Evolutionary conservation across 345 rosid species (phyloP).

Genomic region (Erucastrum elatum): DNA sequence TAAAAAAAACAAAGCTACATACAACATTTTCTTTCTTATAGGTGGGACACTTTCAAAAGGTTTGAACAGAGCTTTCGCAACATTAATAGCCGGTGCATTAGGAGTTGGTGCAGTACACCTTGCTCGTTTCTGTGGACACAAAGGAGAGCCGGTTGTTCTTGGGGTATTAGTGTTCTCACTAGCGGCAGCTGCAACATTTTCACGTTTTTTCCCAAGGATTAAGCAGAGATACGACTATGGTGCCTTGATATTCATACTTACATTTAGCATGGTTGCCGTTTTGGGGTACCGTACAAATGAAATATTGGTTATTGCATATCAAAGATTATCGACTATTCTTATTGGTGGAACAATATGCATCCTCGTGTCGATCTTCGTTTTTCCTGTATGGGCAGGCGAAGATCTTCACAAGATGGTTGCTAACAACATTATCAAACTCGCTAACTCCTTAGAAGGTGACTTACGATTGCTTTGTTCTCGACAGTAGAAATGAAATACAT

Average conservation of each 20-base stretch:
- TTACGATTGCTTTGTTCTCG: not conserved
- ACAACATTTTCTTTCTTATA: slow-evolving; percentile 11
- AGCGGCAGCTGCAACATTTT: slow-evolving; percentile 66
- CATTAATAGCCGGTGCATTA: slow-evolving; percentile 59
- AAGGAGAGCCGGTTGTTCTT: slow-evolving; percentile 64
- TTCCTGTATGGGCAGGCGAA: slow-evolving; percentile 80
- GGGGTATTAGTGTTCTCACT: slow-evolving; percentile 67
- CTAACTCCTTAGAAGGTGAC: slow-evolving; percentile 57
- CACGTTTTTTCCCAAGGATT: slow-evolving; percentile 64
- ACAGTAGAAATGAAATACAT: not conserved
- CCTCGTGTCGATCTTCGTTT: slow-evolving; percentile 52
- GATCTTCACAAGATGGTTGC: slow-evolving; percentile 61
- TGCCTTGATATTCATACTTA: slow-evolving; percentile 70
- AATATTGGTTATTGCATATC: slow-evolving; percentile 48
- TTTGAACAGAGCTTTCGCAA: slow-evolving; percentile 68
- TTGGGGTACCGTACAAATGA: slow-evolving; percentile 66
- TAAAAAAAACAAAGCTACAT: no score
- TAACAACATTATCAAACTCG: slow-evolving; percentile 59
- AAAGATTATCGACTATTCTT: slow-evolving; percentile 60
- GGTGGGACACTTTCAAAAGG: slow-evolving; percentile 75
- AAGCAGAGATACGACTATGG: slow-evolving; percentile 93
- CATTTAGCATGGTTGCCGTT: slow-evolving; percentile 69
- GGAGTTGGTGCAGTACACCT: slow-evolving; percentile 66
- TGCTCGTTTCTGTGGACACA: slow-evolving; percentile 57
- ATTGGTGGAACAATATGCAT: slow-evolving; percentile 62